Percentiles rank a stretch among this genome's conserved stretches.
Evolutionary conservation across 2,329 filamentous ascomycete genomes (phyloP).

Genomic region (Exophiala oligosperma): DNA sequence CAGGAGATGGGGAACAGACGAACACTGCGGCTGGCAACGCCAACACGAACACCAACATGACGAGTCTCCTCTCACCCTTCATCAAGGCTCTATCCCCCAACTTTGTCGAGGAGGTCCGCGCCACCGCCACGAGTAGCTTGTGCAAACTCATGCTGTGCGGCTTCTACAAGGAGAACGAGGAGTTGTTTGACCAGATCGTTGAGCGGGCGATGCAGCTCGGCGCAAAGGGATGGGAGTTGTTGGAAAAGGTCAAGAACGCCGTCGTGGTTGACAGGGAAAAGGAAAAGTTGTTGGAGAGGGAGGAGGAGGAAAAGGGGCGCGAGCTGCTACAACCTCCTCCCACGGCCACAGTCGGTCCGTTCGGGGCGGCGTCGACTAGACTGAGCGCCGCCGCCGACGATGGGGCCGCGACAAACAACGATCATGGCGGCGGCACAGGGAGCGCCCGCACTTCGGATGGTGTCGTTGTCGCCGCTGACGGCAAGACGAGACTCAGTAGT

Average conservation of each 20-base stretch:
- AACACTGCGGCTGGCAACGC: slow-evolving; percentile 30
- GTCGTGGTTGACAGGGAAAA: slow-evolving; percentile 54
- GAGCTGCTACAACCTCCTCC: not conserved
- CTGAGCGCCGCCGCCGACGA: too few relatives aligned
- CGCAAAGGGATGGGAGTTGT: slow-evolving; percentile 45
- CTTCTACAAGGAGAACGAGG: slow-evolving; percentile 35
- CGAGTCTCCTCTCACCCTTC: slow-evolving; percentile 66
- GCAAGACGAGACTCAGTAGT: slow-evolving; percentile 1
- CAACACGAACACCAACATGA: not conserved
- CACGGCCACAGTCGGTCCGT: too few relatives aligned
- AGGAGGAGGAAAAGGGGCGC: not conserved
- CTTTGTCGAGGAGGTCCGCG: slow-evolving; percentile 51
- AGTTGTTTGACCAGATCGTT: slow-evolving; percentile 59
- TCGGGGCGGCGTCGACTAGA: not conserved
- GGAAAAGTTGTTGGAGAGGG: slow-evolving; percentile 20
- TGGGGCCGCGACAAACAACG: too few relatives aligned
- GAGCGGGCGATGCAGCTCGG: slow-evolving; percentile 45
- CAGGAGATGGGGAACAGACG: not conserved
- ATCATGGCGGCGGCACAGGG: not conserved
- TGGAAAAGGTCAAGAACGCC: slow-evolving; percentile 48
- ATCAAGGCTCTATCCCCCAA: slow-evolving; percentile 59
- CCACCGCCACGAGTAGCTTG: slow-evolving; percentile 50
- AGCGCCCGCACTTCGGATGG: not conserved
- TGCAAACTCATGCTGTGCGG: slow-evolving; percentile 51
- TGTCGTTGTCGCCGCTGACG: not conserved